These are phyloP conservation scores for Eucalyptus coolabah DNA, from an alignment of 345 rosid genomes.

Conservation along the genomic window DNA sequence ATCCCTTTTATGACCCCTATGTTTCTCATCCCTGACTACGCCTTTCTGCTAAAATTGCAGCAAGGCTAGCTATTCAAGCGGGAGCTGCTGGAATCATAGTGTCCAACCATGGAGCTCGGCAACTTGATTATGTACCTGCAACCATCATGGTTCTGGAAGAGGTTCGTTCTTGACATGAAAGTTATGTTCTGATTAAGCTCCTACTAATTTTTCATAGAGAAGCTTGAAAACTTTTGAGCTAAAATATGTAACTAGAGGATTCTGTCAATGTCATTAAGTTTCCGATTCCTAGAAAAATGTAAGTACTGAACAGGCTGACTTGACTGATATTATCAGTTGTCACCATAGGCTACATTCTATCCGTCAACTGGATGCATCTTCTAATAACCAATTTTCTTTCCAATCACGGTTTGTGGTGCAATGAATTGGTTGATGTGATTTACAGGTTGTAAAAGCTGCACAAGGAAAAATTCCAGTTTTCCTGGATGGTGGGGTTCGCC, in stretches of 20 bases:
- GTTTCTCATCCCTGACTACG: background rate
- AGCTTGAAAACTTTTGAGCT: background rate
- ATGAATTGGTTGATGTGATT: background rate
- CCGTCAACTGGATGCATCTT: background rate
- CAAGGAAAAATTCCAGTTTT: slow-evolving; percentile 84
- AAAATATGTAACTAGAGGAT: background rate
- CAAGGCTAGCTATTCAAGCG: slow-evolving; percentile 48
- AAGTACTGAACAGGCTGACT: background rate
- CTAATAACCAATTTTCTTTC: background rate
- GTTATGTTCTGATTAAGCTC: background rate
- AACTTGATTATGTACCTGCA: slow-evolving; percentile 87
- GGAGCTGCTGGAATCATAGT: slow-evolving; percentile 95
- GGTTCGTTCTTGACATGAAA: slow-evolving; percentile 15
- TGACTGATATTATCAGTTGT: background rate
- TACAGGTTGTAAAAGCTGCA: slow-evolving; percentile 80
- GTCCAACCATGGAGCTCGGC: slow-evolving; percentile 95
- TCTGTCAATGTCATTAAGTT: background rate
- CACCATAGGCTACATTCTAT: background rate
- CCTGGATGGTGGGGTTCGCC: slow-evolving; percentile 93
- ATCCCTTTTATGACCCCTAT: background rate
- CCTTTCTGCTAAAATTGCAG: slow-evolving; percentile 18
- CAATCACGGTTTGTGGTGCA: background rate
- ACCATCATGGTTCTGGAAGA: slow-evolving; percentile 80
- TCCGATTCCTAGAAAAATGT: background rate
- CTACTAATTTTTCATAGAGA: background rate